Base-by-base conservation (phyloP, 176 grass and related monocot species). In the Zoysia pacifica region DNA sequence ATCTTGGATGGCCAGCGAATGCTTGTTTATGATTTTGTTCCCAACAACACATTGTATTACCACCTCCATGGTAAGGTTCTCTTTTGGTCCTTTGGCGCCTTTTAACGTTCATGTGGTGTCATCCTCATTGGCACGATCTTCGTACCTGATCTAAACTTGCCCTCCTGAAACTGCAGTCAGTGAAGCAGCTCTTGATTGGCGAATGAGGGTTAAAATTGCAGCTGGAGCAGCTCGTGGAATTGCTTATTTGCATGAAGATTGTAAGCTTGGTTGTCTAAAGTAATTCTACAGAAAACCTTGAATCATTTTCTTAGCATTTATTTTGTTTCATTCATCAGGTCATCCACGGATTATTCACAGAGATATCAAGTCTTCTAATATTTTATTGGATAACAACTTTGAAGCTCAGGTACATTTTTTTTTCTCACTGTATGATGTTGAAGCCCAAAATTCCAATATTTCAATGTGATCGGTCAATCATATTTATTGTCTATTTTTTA, bases 281-380 rank as follows among this genome's bases (percentile, higher is more conserved):
- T 59, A 69, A 74, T 40, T 51, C 18, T 48, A 50, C 9, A 53
- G 11, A 5, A 28, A 18, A 65, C n/a, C 62, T 61, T 69, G 55
- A 49, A 73, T 83, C 19, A 35, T 87, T 88, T 85, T 70, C 81
- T 69, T 83, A 84, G 14, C 39, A 2, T 80, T 72, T 47, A 48
- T 63, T 59, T 73, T 35, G 74, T 74, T 79, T 39, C 78, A n/a
- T 90, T 80, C 46, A 69, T 65, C 79, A 99, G 97, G 97, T 86
- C 86, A 99, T 91, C 97, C 97, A 51, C 81, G 97, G 65, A 99
- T 99, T 84, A 99, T 99, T 50, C 97, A 99, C 38, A 89, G 97
- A 82, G 97, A 99, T 86, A 99, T 99, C 89, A 99, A 99, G 72
- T 99, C 97, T 48, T 99, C 97, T 66, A 99, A 99, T 86, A 99